These are phyloP conservation scores for Cupressus sempervirens DNA, from an alignment of 75 land plant genomes.

Conservation along the genomic window DNA sequence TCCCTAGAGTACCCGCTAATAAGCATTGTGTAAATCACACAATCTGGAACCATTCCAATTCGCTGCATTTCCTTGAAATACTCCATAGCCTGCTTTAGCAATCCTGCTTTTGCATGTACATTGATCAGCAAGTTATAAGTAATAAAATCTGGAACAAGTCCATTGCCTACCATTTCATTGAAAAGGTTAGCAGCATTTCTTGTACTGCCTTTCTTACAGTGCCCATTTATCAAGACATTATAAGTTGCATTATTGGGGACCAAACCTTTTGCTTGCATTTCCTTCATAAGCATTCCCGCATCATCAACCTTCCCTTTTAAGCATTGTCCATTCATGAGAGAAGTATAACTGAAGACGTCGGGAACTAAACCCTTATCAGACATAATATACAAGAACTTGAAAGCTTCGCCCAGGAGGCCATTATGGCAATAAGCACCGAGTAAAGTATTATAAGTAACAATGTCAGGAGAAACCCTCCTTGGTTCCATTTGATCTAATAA, in stretches of 20 bases:
- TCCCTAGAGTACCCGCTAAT: constrained; percentile 58
- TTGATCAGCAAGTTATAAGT: constrained; percentile 52
- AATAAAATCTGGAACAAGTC: constrained; percentile 50
- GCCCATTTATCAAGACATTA: constrained; percentile 65
- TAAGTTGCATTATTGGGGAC: constrained; percentile 67
- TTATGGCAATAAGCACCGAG: constrained; percentile 54
- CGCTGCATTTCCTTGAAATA: constrained; percentile 59
- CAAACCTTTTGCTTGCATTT: constrained; percentile 39
- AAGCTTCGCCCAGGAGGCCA: constrained; percentile 48
- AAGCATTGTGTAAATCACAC: constrained; percentile 70
- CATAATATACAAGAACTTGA: constrained; percentile 49
- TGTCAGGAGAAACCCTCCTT: constrained; percentile 55
- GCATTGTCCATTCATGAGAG: constrained; percentile 52
- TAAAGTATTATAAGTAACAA: constrained; percentile 70
- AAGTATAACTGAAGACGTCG: constrained; percentile 45
- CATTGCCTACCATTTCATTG: constrained; percentile 32
- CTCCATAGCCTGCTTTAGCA: constrained; percentile 33
- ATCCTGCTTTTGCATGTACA: constrained; percentile 43
- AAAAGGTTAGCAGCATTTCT: constrained; percentile 37
- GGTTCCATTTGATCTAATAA: constrained; percentile 49
- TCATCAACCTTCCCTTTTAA: constrained; percentile 33
- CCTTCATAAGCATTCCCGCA: constrained; percentile 36
- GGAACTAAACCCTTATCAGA: constrained; percentile 50
- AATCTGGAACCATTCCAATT: constrained; percentile 57
- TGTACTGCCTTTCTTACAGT: constrained; percentile 42